Evolutionary conservation across 2,329 filamentous ascomycete genomes (phyloP), one percentile per base, ranked within the genome.

Genomic region (Trichoderma simmonsii): DNA sequence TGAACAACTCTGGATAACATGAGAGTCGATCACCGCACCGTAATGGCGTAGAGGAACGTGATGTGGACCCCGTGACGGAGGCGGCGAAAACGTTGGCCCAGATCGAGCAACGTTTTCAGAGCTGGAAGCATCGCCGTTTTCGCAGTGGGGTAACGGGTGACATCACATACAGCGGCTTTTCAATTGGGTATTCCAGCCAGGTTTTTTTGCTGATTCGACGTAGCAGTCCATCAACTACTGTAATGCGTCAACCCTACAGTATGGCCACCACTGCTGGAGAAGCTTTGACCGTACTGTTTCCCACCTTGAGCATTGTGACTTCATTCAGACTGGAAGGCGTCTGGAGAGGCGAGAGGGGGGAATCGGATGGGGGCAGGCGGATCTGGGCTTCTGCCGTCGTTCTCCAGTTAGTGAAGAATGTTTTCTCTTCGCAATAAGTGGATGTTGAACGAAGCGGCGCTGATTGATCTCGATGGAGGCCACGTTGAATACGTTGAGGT

Each of bases 41-140:
- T 63, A 34, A 48, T 34, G 54, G 12, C 21, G 21, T 43, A 11
- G 18, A 63, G 21, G 5, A 34, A 74, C 32, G 71, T 83, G 75
- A 74, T 81, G 74, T 78, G 82, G 67, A 61, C 18, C 59, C 1
- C 15, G 60, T 70, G 71, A 72, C 71, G 67, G 66, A 70, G 51
- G 67, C 65, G 67, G 66, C 71, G 28, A 72, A 65, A 71, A 70
- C 60, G 67, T 65, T n/a, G 59, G 21, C 71, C 71, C 34, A 34
- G 48, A 54, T 48, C 28, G 21, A 57, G 60, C 59, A 72, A 30
- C 71, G 71, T 72, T 72, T 72, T 72, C 12, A 30, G 36, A 48
- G 11, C 15, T 26, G 14, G n/a, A 6, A 39, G 15, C 39, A 43
- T 43, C 39, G 39, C 71, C 71, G 71, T 72, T 72, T 72, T 64